Base-by-base conservation (phyloP, 768 basidiomycete species). In the Russula sp. region DNA sequence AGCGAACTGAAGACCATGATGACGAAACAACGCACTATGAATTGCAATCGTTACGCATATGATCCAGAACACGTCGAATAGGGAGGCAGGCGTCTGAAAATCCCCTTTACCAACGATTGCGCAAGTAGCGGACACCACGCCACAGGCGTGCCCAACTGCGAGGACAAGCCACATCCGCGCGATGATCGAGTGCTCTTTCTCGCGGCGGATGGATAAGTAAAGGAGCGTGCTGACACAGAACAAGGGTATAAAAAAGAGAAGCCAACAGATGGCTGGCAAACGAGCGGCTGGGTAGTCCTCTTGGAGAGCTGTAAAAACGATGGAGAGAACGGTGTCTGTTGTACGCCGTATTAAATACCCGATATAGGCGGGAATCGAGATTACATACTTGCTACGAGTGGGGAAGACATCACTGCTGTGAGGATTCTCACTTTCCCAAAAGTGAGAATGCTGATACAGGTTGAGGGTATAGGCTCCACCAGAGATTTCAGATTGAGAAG, bases 231-330 rank as follows among this genome's bases (percentile, higher is more conserved):
- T 63, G 38, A 63, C 46, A 25, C 56, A 58, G 38, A 29, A 63
- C 62, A 63, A 52, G 57, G 58, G 62, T 59, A 63, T 63, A 36
- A 59, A 59, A 46, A 59, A 53, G 52, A 54, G 49, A 55, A 63
- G 62, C 62, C 62, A 63, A 36, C 62, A 63, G 34, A 63, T 46
- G 6, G 51, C 62, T 38, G 62, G 62, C 14, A 63, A 59, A 25
- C 62, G 62, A 35, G 57, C 39, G 34, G 39, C 32, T 14, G 62
- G 58, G 10, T 54, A 59, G 51, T 59, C 58, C 32, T 63, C 62
- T 54, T 63, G 62, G 52, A 63, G 57, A 11, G 57, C 57, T 11
- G 52, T 47, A 58, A 59, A 59, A 34, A 54, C 41, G 7, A 59
- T 53, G 25, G 62, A 63, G 35, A 63, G 58, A 34, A 63, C 62